These are phyloP conservation scores for Ottelia alismoides DNA, from an alignment of 106 monocot species.

Conservation along the genomic window DNA sequence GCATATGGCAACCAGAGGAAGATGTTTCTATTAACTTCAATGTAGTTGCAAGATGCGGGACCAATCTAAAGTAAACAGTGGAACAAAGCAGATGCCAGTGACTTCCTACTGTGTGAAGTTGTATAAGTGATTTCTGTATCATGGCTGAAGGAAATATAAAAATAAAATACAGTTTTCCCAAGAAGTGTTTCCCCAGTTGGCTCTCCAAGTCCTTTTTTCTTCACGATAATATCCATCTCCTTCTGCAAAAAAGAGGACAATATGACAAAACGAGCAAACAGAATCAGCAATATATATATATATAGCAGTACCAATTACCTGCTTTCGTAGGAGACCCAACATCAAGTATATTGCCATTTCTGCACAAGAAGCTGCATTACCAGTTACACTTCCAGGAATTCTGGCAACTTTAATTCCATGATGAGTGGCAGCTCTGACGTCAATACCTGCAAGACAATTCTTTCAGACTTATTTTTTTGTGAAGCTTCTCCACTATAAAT, in stretches of 20 bases:
- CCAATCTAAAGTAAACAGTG: too few relatives aligned
- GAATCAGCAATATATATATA: background rate
- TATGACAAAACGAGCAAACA: background rate
- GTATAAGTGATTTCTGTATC: too few relatives aligned
- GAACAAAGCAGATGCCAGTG: too few relatives aligned
- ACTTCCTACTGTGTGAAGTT: too few relatives aligned
- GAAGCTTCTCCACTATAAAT: too few relatives aligned
- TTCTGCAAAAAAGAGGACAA: slow-evolving; percentile 42
- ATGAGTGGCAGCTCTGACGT: slow-evolving; percentile 65
- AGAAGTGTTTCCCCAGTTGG: slow-evolving; percentile 73
- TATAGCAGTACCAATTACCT: slow-evolving; percentile 29
- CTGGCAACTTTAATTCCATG: slow-evolving; percentile 86
- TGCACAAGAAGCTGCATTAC: slow-evolving; percentile 80
- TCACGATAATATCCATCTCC: slow-evolving; percentile 63
- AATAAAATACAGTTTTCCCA: slow-evolving; percentile 91
- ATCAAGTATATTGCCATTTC: slow-evolving; percentile 97
- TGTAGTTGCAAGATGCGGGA: too few relatives aligned
- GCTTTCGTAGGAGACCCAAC: slow-evolving; percentile 88
- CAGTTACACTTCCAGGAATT: slow-evolving; percentile 69
- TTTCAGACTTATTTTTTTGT: too few relatives aligned
- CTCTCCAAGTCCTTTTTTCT: slow-evolving; percentile 42
- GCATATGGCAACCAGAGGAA: too few relatives aligned
- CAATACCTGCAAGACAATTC: slow-evolving; percentile 44
- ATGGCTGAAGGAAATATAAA: too few relatives aligned
- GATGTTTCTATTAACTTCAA: too few relatives aligned